Evolutionary conservation across 1,284 basidiomycete species (phyloP).

Genomic region (Rhodotorula glutinis): DNA sequence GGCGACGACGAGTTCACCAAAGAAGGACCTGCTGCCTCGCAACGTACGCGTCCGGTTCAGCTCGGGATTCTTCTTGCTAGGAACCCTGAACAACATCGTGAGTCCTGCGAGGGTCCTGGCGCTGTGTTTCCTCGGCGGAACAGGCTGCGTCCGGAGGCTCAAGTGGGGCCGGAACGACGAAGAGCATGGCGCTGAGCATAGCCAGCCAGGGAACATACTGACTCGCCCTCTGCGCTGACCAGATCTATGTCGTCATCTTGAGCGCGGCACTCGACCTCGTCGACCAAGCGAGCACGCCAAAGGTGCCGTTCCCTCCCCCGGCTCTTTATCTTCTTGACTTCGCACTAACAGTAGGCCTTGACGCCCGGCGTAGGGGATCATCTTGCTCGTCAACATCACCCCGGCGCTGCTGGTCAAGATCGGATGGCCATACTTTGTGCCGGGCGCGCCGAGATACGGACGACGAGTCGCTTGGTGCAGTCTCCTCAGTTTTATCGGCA

Average conservation of each 20-base stretch:
- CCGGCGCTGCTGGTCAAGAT: conserved; percentile 66
- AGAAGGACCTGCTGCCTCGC: background rate
- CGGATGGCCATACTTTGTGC: conserved; percentile 83
- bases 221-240: background rate
- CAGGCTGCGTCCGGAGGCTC: background rate
- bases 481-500: conserved; percentile 68
- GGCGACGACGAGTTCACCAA: background rate
- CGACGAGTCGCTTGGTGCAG: conserved; percentile 71
- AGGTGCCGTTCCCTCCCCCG: conserved; percentile 45
- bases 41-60: background rate
- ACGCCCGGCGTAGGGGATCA: conserved; percentile 27
- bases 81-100: conserved; percentile 47
- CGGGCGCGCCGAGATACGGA: conserved; percentile 71
- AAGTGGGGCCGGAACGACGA: background rate
- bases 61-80: conserved; percentile 11
- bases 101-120: background rate
- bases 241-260: conserved; percentile 82
- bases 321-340: too few species aligned
- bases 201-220: background rate
- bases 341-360: too few species aligned
- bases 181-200: background rate
- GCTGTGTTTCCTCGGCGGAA: too few species aligned
- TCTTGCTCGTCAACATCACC: conserved; percentile 48
- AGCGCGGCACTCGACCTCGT: conserved; percentile 94
- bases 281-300: conserved; percentile 73